Evolutionary conservation across 2,329 filamentous ascomycete genomes (phyloP).

Genomic region (Phaeoacremonium minimum): DNA sequence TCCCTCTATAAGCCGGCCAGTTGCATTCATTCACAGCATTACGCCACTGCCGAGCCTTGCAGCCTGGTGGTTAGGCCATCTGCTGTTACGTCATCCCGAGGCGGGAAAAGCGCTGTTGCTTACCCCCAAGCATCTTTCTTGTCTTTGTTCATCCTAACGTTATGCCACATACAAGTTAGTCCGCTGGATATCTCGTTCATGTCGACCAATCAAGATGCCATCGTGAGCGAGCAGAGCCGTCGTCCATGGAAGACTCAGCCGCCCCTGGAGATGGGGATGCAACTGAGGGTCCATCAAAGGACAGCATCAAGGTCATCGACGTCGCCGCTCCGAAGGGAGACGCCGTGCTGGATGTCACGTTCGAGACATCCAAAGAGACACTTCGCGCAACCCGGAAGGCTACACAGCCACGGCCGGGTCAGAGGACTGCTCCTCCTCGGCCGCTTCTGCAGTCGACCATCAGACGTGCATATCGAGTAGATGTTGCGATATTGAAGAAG

Average conservation of each 20-base stretch:
- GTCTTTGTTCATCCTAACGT: too few relatives aligned
- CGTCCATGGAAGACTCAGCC: conserved; percentile 15
- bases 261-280: conserved; percentile 15
- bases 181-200: too few relatives aligned
- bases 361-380: conserved; percentile 52
- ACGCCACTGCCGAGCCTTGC: too few relatives aligned
- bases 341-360: conserved; percentile 61
- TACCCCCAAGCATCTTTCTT: too few relatives aligned
- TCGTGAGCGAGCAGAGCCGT: too few relatives aligned
- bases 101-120: too few relatives aligned
- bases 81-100: too few relatives aligned
- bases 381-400: conserved; percentile 41
- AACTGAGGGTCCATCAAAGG: conserved; percentile 11
- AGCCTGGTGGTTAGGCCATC: too few relatives aligned
- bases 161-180: too few relatives aligned
- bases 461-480: conserved; percentile 54
- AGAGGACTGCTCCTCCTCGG: conserved; percentile 12
- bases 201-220: too few relatives aligned
- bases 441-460: conserved; percentile 29
- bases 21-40: too few relatives aligned
- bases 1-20: too few relatives aligned
- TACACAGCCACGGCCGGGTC: conserved; percentile 18
- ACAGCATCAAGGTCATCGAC: conserved; percentile 32
- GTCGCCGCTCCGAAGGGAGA: conserved; percentile 56
- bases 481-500: conserved; percentile 48